phyloP scores from a whole-genome alignment of 805 yeast genomes.

The Clavispora carvajalis region DNA sequence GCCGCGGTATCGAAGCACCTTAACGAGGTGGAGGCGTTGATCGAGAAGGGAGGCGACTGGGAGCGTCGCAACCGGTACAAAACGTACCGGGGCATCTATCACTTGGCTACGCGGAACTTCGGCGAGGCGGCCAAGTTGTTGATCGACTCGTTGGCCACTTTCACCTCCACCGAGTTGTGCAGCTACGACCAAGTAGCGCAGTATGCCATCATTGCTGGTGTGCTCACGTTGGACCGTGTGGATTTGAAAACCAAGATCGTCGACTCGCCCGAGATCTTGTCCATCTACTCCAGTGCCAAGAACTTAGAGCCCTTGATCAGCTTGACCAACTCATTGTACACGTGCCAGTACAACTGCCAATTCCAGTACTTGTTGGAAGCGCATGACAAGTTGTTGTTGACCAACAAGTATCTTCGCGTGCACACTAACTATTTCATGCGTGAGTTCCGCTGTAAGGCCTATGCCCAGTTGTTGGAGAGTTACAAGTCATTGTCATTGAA shows the following conservation, averaged over 20 bases:
- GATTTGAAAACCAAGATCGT: slow-evolving; percentile 79
- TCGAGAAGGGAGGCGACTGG: slow-evolving; percentile 99
- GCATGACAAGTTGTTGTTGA: slow-evolving; percentile 62
- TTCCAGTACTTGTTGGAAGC: slow-evolving; percentile 75
- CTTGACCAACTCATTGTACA: slow-evolving; percentile 80
- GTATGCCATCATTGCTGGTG: slow-evolving; percentile 85
- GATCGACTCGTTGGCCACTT: slow-evolving; percentile 90
- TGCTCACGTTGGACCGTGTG: slow-evolving; percentile 73
- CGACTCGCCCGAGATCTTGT: slow-evolving; percentile 89
- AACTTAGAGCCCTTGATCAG: slow-evolving; percentile 75
- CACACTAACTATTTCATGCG: slow-evolving; percentile 84
- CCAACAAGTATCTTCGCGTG: slow-evolving; percentile 58
- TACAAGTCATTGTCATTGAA: slow-evolving; percentile 84
- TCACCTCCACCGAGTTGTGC: slow-evolving; percentile 87
- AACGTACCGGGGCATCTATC: slow-evolving; percentile 82
- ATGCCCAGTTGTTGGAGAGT: slow-evolving; percentile 88
- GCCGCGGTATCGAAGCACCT: slow-evolving; percentile 63
- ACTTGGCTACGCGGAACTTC: slow-evolving; percentile 81
- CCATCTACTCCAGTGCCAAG: slow-evolving; percentile 67
- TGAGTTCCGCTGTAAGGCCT: slow-evolving; percentile 92
- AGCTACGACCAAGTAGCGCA: slow-evolving; percentile 86
- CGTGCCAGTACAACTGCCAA: slow-evolving; percentile 78
- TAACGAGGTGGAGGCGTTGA: slow-evolving; percentile 65
- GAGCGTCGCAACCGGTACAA: slow-evolving; percentile 94
- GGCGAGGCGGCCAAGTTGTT: slow-evolving; percentile 77